phyloP scores from a whole-genome alignment of 2,329 filamentous ascomycete genomes.

The Nemania sp. region DNA sequence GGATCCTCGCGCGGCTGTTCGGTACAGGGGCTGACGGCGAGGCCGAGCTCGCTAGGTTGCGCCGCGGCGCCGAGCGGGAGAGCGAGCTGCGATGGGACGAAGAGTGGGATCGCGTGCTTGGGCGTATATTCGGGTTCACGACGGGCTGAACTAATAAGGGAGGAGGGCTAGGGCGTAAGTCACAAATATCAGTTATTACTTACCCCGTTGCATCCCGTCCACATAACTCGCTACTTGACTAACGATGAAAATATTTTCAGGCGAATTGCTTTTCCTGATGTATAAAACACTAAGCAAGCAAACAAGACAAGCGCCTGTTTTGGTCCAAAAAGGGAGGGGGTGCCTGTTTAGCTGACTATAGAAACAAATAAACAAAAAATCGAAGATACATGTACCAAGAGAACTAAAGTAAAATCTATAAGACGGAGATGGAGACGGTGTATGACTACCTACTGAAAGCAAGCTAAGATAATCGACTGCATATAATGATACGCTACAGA shows the following conservation, averaged over 20 bases:
- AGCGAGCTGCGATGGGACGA: slow-evolving; percentile 83
- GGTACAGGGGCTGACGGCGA: slow-evolving; percentile 50
- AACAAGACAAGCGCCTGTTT: too few species aligned
- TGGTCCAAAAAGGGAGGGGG: too few species aligned
- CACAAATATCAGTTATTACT: not conserved
- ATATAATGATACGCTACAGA: not conserved
- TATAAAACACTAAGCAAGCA: too few species aligned
- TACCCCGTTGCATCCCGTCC: too few species aligned
- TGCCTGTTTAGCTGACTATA: too few species aligned
- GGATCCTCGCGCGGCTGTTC: slow-evolving; percentile 69
- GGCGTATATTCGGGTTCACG: slow-evolving; percentile 65
- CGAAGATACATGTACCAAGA: not conserved
- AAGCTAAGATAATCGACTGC: not conserved
- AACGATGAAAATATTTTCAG: too few species aligned
- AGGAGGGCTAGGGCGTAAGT: not conserved
- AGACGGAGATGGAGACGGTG: not conserved
- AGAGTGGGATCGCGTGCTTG: slow-evolving; percentile 87
- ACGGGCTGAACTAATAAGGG: slow-evolving; percentile 21
- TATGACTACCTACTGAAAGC: too few species aligned
- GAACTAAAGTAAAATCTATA: not conserved
- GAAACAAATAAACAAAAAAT: too few species aligned
- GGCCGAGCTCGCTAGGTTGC: slow-evolving; percentile 63
- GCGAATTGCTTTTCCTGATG: too few species aligned
- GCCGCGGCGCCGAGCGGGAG: slow-evolving; percentile 72
- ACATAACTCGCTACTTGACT: too few species aligned